A percentile compares a stretch with the other conserved stretches of the same genome.
phyloP scores from a whole-genome alignment of 1,284 basidiomycete genomes.

The Cryptococcus sp. region DNA sequence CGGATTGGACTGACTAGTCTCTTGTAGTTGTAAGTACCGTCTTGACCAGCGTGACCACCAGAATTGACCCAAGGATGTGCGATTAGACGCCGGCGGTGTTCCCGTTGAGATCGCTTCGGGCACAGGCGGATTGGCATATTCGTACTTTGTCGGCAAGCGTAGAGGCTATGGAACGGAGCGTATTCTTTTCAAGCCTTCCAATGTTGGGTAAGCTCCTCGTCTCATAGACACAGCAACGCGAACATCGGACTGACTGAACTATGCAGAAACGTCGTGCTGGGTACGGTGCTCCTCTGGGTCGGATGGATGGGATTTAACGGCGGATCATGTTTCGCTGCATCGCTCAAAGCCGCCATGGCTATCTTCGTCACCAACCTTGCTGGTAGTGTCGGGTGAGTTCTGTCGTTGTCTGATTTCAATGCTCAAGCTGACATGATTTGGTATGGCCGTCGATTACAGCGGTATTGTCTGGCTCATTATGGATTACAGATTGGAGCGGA shows the following conservation, averaged over 20 bases:
- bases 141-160: slow-evolving; percentile 63
- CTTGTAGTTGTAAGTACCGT: slow-evolving; percentile 9
- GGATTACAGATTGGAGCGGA: slow-evolving; percentile 78
- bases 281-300: slow-evolving; percentile 88
- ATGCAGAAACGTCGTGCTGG: slow-evolving; percentile 70
- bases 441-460: slow-evolving; percentile 54
- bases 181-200: slow-evolving; percentile 88
- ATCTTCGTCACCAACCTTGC: slow-evolving; percentile 80
- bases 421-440: background rate
- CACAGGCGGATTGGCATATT: slow-evolving; percentile 79
- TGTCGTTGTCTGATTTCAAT: background rate
- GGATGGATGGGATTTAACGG: slow-evolving; percentile 66
- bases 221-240: background rate
- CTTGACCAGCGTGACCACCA: background rate
- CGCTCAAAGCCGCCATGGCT: slow-evolving; percentile 81
- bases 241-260: background rate
- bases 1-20: background rate
- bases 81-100: slow-evolving; percentile 69
- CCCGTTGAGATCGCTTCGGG: slow-evolving; percentile 93
- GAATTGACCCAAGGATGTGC: slow-evolving; percentile 4
- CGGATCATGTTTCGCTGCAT: slow-evolving; percentile 82
- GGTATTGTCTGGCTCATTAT: slow-evolving; percentile 87
- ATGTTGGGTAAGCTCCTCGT: slow-evolving; percentile 62
- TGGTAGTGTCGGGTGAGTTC: slow-evolving; percentile 40
- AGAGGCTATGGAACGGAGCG: slow-evolving; percentile 72